Evolutionary conservation across 108 stramenopile genomes (phyloP), one percentile per base, ranked within the genome.

Genomic region (Asterionellopsis glacialis): DNA sequence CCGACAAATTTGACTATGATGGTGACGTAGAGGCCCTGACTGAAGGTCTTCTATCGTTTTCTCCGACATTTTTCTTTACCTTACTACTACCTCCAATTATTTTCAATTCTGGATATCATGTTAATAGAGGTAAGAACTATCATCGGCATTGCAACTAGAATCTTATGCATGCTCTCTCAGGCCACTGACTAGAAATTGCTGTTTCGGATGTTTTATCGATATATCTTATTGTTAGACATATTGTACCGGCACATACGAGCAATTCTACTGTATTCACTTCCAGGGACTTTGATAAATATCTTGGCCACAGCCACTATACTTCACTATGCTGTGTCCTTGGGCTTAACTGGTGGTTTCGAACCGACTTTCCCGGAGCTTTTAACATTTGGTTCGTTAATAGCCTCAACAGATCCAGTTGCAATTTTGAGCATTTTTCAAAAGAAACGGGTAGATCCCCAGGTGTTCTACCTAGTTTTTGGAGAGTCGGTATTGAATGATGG

Each of bases 401-500:
- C 85, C 28, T 85, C 93, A 0, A 91, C 90, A 1, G 93, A 95
- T 64, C 87, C 90, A 43, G 90, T 95, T 18, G 61, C 76, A 16
- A 82, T 82, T 13, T 57, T 95, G 21, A 77, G 80, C 2, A 76
- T 91, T 4, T 77, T 95, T 24, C 68, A 84, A 61, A 55, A 65
- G 19, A 86, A 82, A 58, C 59, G 72, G 10, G 93, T 91, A 1
- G 80, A 95, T 62, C 84, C 84, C 0, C 70, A 68, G 22, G 56
- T 95, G 0, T 91, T 88, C 73, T 84, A 77, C 47, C 72, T 95
- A 4, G 86, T 90, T 6, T 95, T 95, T 72, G 93, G 93, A 22
- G 93, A 94, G 68, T 57, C 55, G 44, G 93, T 89, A 9, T 55
- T 95, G 9, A 95, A 91, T 54, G 93, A 95, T 63, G 93, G 90